Evolutionary conservation across 2,329 filamentous ascomycete genomes (phyloP).

Genomic region (Apiospora saccharicola): DNA sequence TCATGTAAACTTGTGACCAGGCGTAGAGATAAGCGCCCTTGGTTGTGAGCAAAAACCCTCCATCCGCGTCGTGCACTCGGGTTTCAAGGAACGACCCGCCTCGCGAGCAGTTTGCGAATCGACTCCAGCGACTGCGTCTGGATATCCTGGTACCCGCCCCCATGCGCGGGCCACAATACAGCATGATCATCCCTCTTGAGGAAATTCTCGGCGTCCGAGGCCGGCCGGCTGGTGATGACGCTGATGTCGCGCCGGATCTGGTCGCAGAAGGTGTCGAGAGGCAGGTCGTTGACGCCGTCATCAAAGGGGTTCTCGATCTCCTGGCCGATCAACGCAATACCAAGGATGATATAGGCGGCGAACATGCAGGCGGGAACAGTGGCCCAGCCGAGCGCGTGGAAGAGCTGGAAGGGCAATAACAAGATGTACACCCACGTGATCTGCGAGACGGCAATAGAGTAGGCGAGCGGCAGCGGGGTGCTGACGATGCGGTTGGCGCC

Average conservation of each 20-base stretch:
- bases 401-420: conserved; percentile 82
- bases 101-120: neutral
- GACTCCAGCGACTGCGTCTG: neutral
- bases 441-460: conserved; percentile 84
- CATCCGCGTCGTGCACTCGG: too few species aligned
- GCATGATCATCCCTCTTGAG: conserved; percentile 46
- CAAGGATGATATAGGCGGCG: conserved; percentile 83
- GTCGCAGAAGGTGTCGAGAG: conserved; percentile 77
- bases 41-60: too few species aligned
- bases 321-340: conserved; percentile 74
- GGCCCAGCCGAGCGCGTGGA: conserved; percentile 69
- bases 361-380: conserved; percentile 78
- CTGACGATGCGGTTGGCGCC: conserved; percentile 81
- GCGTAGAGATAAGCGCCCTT: too few species aligned
- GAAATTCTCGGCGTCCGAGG: conserved; percentile 81
- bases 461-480: conserved; percentile 83
- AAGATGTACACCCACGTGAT: conserved; percentile 87
- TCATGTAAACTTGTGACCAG: too few species aligned
- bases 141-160: neutral
- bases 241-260: conserved; percentile 76
- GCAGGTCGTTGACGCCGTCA: conserved; percentile 82
- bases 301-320: conserved; percentile 90
- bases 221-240: conserved; percentile 86
- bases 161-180: neutral
- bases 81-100: neutral